Evolutionary conservation across 495 filamentous ascomycete genomes (phyloP).

Genomic region (Tuber microsphaerosporum): DNA sequence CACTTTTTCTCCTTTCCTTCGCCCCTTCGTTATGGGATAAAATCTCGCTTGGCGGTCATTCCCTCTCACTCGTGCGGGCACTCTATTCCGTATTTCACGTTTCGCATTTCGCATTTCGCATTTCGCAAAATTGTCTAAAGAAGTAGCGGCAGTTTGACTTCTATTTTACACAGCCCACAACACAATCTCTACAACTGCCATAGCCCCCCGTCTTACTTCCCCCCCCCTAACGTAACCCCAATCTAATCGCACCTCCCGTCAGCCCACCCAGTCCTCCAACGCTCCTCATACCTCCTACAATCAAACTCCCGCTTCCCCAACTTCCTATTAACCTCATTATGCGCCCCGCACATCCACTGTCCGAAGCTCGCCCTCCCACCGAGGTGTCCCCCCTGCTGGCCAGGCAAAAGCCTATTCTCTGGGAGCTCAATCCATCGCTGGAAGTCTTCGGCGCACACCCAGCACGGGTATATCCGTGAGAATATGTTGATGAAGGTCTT

Average conservation of each 20-base stretch:
- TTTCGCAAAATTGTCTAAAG: not conserved
- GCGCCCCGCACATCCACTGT: conserved; percentile 91
- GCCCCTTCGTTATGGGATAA: not conserved
- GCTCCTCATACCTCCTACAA: conserved; percentile 83
- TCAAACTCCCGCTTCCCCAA: conserved; percentile 88
- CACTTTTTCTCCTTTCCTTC: not conserved
- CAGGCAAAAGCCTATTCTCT: conserved; percentile 58
- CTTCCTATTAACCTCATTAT: conserved; percentile 95
- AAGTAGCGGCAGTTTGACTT: not conserved
- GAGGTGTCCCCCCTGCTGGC: conserved; percentile 72
- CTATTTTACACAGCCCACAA: not conserved
- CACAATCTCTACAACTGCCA: conserved; percentile 43
- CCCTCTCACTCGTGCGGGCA: not conserved
- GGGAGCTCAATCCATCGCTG: conserved; percentile 70
- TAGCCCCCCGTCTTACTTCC: conserved; percentile 90
- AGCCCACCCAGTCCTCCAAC: conserved; percentile 89
- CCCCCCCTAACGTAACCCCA: conserved; percentile 55
- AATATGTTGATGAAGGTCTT: conserved; percentile 71
- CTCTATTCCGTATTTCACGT: no score
- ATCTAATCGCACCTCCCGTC: conserved; percentile 53
- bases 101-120: not conserved
- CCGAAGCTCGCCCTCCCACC: conserved; percentile 94
- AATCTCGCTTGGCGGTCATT: not conserved
- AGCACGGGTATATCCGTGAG: conserved; percentile 83
- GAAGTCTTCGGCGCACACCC: conserved; percentile 91